A percentile compares a stretch with the other conserved stretches of the same genome.
Conservation (phyloP, 2,329 filamentous ascomycete genomes). For the Colletotrichum australisinense region DNA sequence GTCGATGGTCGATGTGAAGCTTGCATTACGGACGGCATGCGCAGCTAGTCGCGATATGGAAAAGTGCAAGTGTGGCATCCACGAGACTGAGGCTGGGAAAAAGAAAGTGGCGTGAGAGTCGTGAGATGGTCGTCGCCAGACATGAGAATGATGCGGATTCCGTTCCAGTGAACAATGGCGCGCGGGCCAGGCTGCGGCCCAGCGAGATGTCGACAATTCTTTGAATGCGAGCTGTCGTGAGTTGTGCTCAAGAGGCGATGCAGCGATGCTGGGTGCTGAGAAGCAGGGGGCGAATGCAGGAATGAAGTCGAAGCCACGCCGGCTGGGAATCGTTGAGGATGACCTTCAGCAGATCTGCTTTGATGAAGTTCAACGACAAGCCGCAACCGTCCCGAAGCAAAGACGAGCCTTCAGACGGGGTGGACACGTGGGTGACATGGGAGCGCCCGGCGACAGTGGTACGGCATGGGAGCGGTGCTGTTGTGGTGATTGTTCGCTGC, state of each 20-base stretch:
- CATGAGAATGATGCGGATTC: conserved; percentile 27
- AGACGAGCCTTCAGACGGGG: not conserved
- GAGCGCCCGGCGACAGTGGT: not conserved
- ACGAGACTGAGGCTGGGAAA: not conserved
- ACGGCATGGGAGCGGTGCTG: not conserved
- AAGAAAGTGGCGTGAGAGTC: conserved; percentile 9
- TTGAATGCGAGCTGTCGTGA: not conserved
- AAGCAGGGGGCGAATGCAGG: not conserved
- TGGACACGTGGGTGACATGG: not conserved
- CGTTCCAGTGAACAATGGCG: conserved; percentile 10
- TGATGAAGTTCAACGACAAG: not conserved
- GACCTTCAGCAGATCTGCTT: not conserved
- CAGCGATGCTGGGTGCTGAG: not conserved
- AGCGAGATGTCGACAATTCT: not conserved
- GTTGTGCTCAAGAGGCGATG: not conserved
- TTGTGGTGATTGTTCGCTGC: not conserved
- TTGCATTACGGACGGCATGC: not conserved
- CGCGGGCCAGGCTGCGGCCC: not conserved
- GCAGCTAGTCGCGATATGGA: not conserved
- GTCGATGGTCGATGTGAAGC: not conserved
- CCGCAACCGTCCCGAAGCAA: not conserved
- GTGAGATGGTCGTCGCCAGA: conserved; percentile 13
- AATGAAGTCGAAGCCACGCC: not conserved
- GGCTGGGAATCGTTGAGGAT: not conserved
- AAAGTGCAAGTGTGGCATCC: not conserved